Evolutionary conservation across 2,329 filamentous ascomycete genomes (phyloP), one percentile per base, ranked within the genome.

Genomic region (Capronia coronata): DNA sequence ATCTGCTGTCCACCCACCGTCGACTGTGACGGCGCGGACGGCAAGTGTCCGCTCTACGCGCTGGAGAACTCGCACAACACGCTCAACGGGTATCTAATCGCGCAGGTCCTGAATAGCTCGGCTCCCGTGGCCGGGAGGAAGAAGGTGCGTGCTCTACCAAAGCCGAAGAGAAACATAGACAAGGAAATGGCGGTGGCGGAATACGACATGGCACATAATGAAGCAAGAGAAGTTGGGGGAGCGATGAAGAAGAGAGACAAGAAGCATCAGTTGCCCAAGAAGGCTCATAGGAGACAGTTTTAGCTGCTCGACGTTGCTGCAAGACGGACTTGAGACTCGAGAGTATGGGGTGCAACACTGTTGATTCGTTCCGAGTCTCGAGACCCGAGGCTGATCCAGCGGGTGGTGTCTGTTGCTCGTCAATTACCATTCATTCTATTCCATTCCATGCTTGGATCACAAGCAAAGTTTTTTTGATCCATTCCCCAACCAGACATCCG

Each of bases 1-100:
- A 52, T 59, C 29, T 57, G 56, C 45, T 56, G 56, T 43, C 56
- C 56, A 2, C 51, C 51, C 6, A 54, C 38, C 11, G 55, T 54
- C n/a, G 38, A 43, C 16, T 59, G 54, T 46, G 22, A 39, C 13
- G 47, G 41, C 1, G 46, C 48, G 16, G 51, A 56, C 22, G 56
- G 56, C 25, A 56, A 59, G 18, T 59, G 56, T 34, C 56, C 54
- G 9, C 40, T 40, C 23, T 38, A 37, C 23, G 54, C 52, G 27
- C 43, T 59, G 11, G 51, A 53, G 39, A 48, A 29, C 8, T 49
- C 46, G 5, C 46, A 49, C 27, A 52, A 59, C 35, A 52, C 47
- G 6, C 44, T 54, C 25, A 57, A 57, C 30, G 56, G 54, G 14
- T 54, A 55, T 18, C 30, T 57, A 42, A 51, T 59, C 19, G 49